Evolutionary conservation across 352 stramenopile species (phyloP), one percentile per base, ranked within the genome.

Genomic region (Pythium rishiriense): DNA sequence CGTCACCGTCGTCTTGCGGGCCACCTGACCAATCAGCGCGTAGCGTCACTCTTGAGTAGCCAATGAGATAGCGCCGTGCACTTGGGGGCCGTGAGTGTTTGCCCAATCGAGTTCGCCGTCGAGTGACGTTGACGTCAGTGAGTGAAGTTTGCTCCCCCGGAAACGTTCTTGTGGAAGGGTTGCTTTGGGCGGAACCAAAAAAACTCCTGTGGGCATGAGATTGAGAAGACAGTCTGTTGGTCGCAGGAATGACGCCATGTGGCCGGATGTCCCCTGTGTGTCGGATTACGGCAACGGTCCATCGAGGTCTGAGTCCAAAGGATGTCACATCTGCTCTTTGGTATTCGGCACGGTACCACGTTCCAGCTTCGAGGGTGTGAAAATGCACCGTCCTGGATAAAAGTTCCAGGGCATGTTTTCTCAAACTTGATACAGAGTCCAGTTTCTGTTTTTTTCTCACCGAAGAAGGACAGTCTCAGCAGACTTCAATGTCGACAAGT

Each of bases 31-130:
- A 68, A 68, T 68, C 60, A 45, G 31, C 14, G 12, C 3, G 4
- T 17, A 48, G 49, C 48, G 58, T 59, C 58, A 66, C n/a, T 3
- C 29, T 26, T n/a, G 8, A 24, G 5, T 7, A 28, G 22, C 58
- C 58, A 66, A 66, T 66, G 25, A 59, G 3, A 53, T 43, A 15
- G 19, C 25, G 22, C 35, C 25, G 55, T 29, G 24, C 35, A 21
- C 15, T n/a, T 21, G 4, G 52, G 22, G 19, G 41, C n/a, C 22
- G 24, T 42, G 21, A 52, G 14, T 57, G 59, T 66, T 66, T 66
- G 59, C 17, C 59, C 59, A 66, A 66, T 66, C 59, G 37, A 6
- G 41, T 26, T n/a, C 7, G 28, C 49, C 31, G 25, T 54, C 25
- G 19, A 33, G 47, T 42, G 52, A 57, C 28, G 41, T 39, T 50